Evolutionary conservation across 768 basidiomycete species (phyloP), one percentile per base, ranked within the genome.

Genomic region (Trametes cingulata): DNA sequence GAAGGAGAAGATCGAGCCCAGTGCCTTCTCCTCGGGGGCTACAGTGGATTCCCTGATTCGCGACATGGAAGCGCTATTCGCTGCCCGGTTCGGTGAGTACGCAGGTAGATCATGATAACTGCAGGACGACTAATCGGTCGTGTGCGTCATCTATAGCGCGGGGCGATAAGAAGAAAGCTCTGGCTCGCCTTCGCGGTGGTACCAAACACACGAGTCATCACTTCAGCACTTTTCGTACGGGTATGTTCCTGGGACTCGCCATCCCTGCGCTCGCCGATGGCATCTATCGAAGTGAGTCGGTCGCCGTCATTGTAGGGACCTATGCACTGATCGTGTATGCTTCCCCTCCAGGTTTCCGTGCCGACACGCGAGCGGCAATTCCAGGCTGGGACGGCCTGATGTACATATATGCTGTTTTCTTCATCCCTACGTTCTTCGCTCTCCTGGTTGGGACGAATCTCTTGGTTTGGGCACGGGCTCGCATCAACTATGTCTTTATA

Each of bases 401-500:
- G 41, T 87, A 85, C 64, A 76, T 95, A 19, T 99, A 97, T 69
- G 87, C 82, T 0, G 79, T 87, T 5, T 73, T 96, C 24, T 73
- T 85, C 43, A 71, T 97, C 3, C 94, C 95, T 0, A 78, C 87
- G 6, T 62, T 96, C 2, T 90, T 97, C 68, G 78, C 85, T 1
- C 61, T 93, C 33, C 75, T 97, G 0, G 83, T 98, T 54, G 90
- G 92, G 24, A 58, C 90, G n/a, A 98, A 99, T 70, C 64, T 98
- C 5, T 65, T 87, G 20, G 88, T 87, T 0, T 99, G 91, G 89
- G 78, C 84, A 0, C 73, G 75, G 5, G 77, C 86, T 6, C 80
- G 90, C 46, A 93, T 99, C 66, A 98, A 98, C 70, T 96, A 95
- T 67, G 82, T 87, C n/a, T 96, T 98, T 71, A 91, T 95, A 36